Evolutionary conservation across 148 eudicot species (phyloP), one percentile per base, ranked within the genome.

Genomic region (Camellia lanceoleosa): DNA sequence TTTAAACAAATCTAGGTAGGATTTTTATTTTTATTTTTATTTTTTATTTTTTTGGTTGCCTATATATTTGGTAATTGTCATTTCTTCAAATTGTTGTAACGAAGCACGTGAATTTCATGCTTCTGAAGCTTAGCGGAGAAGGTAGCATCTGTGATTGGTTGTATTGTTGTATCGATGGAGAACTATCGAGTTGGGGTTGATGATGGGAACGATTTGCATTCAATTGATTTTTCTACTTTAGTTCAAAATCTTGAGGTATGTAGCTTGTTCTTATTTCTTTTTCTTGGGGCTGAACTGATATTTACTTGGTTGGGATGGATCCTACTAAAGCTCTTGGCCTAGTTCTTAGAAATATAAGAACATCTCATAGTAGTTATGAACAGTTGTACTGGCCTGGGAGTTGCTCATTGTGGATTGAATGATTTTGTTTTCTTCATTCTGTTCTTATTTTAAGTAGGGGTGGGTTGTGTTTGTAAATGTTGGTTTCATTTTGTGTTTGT

Each of bases 111-210:
- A 68, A 76, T 88, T 54, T 82, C 52, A 78, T 93, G 84, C 74
- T 83, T 74, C 71, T 90, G 91, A 91, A 97, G 99, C 86, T 87
- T 97, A 79, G 89, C 98, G 38, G 99, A 97, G 89, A 94, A 97
- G 90, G 99, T 97, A 67, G 90, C 95, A 80, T 97, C 99, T 82
- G 99, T 97, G 4, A 94, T 97, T 84, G 95, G 98, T 73, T 97
- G 99, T 79, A 86, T 84, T 79, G 91, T 94, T 65, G 82, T 97
- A 66, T 87, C 91, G 30, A 97, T 97, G 99, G 99, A 97, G 84
- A 93, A 97, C 86, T 97, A 97, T 82, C 95, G 97, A 67, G 83
- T 87, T 61, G 97, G 94, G 69, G 89, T 83, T 67, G 99, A 97
- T 78, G 99, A 97, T 20, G 92, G 95, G 71, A 90, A 92, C 80